Conservation (phyloP, 495 filamentous ascomycete species). For the Penicillium diatomitis region DNA sequence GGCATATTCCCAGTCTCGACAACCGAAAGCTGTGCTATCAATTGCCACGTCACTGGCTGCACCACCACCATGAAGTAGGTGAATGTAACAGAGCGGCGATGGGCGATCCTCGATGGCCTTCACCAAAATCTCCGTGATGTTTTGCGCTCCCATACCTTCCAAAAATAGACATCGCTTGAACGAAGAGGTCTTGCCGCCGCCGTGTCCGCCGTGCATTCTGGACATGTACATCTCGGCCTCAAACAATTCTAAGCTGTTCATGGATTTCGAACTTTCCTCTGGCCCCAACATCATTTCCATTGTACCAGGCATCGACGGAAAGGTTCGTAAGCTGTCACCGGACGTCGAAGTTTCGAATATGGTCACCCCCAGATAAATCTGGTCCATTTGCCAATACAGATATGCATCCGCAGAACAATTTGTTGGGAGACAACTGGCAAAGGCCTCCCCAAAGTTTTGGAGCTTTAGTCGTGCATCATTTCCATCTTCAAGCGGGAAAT, state of each 20-base stretch:
- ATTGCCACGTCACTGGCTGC: conserved; percentile 37
- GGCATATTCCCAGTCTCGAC: conserved; percentile 55
- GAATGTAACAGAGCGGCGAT: conserved; percentile 49
- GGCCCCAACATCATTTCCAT: conserved; percentile 25
- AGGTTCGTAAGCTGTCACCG: too few relatives aligned
- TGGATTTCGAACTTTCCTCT: conserved; percentile 23
- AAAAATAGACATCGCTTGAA: conserved; percentile 61
- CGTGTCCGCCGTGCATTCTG: conserved; percentile 50
- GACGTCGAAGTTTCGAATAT: conserved; percentile 37
- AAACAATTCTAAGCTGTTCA: conserved; percentile 46
- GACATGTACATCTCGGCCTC: conserved; percentile 55
- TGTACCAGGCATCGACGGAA: conserved; percentile 10
- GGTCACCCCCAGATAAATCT: conserved; percentile 46
- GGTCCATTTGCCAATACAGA: conserved; percentile 42
- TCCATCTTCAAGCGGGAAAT: conserved; percentile 34
- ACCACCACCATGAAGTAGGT: conserved; percentile 54
- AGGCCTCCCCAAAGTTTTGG: conserved; percentile 35
- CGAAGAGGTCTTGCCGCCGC: conserved; percentile 48
- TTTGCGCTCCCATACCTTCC: conserved; percentile 35
- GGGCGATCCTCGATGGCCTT: conserved; percentile 41
- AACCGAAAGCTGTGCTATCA: conserved; percentile 51
- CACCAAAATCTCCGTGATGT: conserved; percentile 24
- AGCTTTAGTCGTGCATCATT: conserved; percentile 30
- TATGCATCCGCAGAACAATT: conserved; percentile 48
- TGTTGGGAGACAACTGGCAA: conserved; percentile 27